Conservation (phyloP, 179 eudicot genomes). For the Vitellaria paradoxa region DNA sequence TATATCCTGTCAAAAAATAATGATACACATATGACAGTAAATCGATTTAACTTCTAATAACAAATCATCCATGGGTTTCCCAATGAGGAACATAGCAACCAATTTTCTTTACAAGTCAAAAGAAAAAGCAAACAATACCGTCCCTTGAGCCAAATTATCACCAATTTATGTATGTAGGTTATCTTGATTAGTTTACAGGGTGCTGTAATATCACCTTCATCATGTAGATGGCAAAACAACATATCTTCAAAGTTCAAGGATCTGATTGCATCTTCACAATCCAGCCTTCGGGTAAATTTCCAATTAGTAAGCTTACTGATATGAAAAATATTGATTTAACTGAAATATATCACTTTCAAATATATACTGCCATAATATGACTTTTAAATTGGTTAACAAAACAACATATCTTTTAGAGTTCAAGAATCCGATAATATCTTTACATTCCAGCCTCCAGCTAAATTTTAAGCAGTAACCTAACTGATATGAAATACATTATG, state of each 20-base stretch:
- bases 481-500: too few relatives aligned
- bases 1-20: neutral
- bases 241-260: neutral
- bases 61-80: too few relatives aligned
- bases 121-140: neutral
- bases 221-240: neutral
- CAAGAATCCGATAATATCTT: too few relatives aligned
- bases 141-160: neutral
- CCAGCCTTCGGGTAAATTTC: neutral
- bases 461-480: neutral
- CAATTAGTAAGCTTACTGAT: neutral
- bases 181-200: neutral
- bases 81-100: neutral
- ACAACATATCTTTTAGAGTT: too few relatives aligned
- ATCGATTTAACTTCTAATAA: neutral
- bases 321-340: too few relatives aligned
- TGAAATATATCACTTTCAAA: too few relatives aligned
- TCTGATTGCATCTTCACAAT: neutral
- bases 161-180: neutral
- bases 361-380: too few relatives aligned
- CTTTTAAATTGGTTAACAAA: too few relatives aligned
- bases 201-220: neutral
- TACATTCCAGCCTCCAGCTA: too few relatives aligned
- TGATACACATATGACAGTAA: too few relatives aligned
- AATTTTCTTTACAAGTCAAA: too few relatives aligned